Conservation (phyloP, 805 yeast species). For the Myxozyma kluyveri region DNA sequence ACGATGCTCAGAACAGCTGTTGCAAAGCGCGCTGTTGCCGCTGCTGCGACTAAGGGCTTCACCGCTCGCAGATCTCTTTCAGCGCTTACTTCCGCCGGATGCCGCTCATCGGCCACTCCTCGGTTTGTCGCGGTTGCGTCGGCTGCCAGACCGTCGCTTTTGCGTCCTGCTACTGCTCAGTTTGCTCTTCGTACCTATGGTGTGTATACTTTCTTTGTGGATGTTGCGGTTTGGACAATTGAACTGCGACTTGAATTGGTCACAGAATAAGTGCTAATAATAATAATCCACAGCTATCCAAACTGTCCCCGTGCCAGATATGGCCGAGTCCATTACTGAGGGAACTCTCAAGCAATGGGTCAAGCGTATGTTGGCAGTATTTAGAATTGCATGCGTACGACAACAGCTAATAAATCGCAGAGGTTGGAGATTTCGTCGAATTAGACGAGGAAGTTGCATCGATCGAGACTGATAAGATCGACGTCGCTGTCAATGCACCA, state of each 20-base stretch:
- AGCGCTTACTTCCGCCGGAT: conserved; percentile 1
- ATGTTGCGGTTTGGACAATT: neutral
- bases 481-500: conserved; percentile 95
- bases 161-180: neutral
- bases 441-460: conserved; percentile 92
- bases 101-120: conserved; percentile 3
- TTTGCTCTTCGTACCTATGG: conserved; percentile 23
- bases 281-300: conserved; percentile 33
- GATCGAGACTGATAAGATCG: conserved; percentile 97
- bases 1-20: conserved; percentile 14
- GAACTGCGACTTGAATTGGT: neutral
- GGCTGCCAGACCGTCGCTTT: neutral
- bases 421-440: conserved; percentile 83
- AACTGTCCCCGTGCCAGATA: conserved; percentile 86
- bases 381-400: too few relatives aligned
- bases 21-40: conserved; percentile 2
- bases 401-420: conserved; percentile 40
- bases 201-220: conserved; percentile 3
- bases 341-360: conserved; percentile 74
- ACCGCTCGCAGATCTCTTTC: conserved; percentile 13
- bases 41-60: conserved; percentile 8
- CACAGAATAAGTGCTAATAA: conserved; percentile 4
- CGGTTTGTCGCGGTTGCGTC: conserved; percentile 26
- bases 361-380: conserved; percentile 33
- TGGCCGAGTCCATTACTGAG: conserved; percentile 98